Base-by-base conservation (phyloP, 441 rosid species). In the Erodium moschatum region DNA sequence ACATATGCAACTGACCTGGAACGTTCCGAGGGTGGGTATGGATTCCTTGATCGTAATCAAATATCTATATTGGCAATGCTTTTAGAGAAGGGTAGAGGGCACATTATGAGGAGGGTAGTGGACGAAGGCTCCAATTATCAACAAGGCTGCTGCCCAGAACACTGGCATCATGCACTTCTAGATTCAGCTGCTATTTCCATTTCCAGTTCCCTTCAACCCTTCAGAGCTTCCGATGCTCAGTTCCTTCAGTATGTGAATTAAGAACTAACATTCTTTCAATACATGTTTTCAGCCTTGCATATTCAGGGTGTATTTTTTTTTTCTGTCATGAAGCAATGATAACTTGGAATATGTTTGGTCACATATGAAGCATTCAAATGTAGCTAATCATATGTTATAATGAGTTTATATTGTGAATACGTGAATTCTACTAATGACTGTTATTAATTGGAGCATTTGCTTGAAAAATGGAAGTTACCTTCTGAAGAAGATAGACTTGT, bases 161-260 rank as follows among this genome's bases (percentile, higher is more conserved):
- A 83, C 64, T 94, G 97, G 97, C 91, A 84, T 77, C 91, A 87
- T 77, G 83, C 77, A 70, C 89, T 81, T 80, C 89, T 94, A 66
- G 98, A 94, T 72, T 84, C 89, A 70, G 75, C 84, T 80, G 97
- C 92, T 68, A 76, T 87, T 69, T 75, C 86, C 68, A 76, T 83
- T 66, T 80, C 85, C 69, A 48, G 75, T 77, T 85, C 91, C 69
- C 56, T 68, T 77, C 76, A 79, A 70, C 74, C 81, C 66, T 72
- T 75, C 67, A 71, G 81, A 75, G 70, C 75, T 77, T 80, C 83
- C 74, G 82, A 85, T 76, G 79, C 78, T 56, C 86, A 72, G 67
- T 84, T 91, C 79, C 48, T 94, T 73, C 48, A 96, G 99, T 94
- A 87, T 78, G 92, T 78, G 70, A 70, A 71, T 65, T 61, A 60